These are phyloP conservation scores for Nematocida minor DNA, from an alignment of 371 early-diverging fungal species.

Conservation along the genomic window DNA sequence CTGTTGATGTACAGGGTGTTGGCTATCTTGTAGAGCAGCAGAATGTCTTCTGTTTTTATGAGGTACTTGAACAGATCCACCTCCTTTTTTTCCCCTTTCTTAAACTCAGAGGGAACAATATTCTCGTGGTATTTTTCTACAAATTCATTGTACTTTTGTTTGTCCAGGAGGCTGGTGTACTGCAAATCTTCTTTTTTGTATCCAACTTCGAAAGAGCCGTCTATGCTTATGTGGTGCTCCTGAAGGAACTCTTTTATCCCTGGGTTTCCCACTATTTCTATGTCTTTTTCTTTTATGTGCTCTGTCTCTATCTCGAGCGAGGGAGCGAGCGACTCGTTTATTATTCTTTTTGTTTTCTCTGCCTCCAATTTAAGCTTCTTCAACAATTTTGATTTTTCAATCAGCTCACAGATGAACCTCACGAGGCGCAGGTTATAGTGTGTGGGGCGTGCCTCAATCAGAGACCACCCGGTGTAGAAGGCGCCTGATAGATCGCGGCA, in stretches of 20 bases:
- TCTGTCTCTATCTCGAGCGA: background rate
- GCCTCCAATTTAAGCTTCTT: background rate
- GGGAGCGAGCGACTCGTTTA: background rate
- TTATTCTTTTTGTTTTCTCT: background rate
- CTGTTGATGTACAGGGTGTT: background rate
- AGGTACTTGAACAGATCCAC: background rate
- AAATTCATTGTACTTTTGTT: background rate
- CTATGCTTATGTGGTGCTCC: background rate
- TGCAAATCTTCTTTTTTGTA: background rate
- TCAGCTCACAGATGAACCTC: background rate
- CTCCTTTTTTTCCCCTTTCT: background rate
- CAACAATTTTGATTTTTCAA: background rate
- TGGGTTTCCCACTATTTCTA: background rate
- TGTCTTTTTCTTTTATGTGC: background rate
- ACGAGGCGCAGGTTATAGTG: background rate
- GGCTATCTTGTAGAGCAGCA: background rate
- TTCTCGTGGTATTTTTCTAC: background rate
- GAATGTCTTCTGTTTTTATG: constrained; percentile 7
- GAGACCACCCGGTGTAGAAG: constrained; percentile 7
- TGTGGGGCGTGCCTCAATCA: background rate
- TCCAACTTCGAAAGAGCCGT: background rate
- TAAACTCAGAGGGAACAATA: background rate
- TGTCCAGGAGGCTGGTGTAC: background rate
- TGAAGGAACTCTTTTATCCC: background rate
- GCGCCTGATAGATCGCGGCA: background rate